Percentiles rank a stretch among this genome's conserved stretches.
These are phyloP conservation scores for Candolleomyces eurysporus DNA, from an alignment of 768 basidiomycete genomes.

Conservation along the genomic window DNA sequence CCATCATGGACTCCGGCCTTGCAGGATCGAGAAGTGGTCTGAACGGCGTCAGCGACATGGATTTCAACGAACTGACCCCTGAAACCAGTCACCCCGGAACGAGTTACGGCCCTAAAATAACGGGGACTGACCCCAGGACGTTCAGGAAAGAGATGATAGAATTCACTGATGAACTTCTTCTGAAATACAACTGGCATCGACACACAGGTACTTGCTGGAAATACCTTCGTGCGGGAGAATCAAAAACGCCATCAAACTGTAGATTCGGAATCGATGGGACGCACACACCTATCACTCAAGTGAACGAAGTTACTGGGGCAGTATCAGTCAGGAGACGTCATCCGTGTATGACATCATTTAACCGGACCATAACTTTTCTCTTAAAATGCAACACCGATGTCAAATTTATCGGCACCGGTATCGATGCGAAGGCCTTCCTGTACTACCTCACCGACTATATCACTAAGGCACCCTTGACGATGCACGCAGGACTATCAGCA, in stretches of 20 bases:
- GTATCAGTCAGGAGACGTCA: neutral
- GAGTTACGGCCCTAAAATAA: no score
- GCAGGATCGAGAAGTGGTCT: no score
- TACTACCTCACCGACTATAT: conserved; percentile 14
- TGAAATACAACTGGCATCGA: neutral
- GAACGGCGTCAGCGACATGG: no score
- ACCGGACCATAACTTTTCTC: neutral
- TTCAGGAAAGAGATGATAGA: no score
- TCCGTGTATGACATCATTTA: neutral
- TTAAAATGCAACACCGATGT: conserved; percentile 8
- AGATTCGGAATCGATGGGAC: neutral
- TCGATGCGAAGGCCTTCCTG: conserved; percentile 2
- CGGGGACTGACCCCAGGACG: no score
- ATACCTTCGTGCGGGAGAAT: neutral
- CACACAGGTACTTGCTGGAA: neutral
- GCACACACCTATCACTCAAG: no score
- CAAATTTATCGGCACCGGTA: conserved; percentile 8
- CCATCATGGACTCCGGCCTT: neutral
- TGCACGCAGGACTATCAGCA: neutral
- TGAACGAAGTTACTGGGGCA: no score
- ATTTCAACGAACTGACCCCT: no score
- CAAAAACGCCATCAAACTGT: neutral
- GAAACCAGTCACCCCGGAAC: no score
- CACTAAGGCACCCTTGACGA: conserved; percentile 5
- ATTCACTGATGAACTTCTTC: neutral